These are phyloP conservation scores for Brassica incana DNA, from an alignment of 345 rosid species.

Conservation along the genomic window DNA sequence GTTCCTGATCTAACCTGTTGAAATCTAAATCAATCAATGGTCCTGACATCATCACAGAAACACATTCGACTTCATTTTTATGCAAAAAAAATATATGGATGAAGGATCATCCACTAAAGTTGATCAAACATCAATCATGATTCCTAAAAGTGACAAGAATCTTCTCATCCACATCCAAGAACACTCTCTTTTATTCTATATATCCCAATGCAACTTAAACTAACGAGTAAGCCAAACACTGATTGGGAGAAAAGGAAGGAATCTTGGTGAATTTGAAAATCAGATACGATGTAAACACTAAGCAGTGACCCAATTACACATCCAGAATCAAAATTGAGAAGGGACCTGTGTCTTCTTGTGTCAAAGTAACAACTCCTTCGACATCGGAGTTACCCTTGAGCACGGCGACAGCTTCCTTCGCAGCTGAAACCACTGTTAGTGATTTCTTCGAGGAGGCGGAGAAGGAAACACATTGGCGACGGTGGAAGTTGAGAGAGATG, in stretches of 20 bases:
- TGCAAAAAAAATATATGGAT: constrained; percentile 2
- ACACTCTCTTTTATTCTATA: background rate
- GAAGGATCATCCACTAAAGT: background rate
- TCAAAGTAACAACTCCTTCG: constrained; percentile 83
- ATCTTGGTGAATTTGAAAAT: too few relatives aligned
- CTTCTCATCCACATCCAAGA: constrained; percentile 8
- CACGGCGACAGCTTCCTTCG: constrained; percentile 90
- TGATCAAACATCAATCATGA: constrained; percentile 3
- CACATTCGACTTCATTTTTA: background rate
- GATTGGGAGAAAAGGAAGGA: too few relatives aligned
- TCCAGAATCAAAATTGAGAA: background rate
- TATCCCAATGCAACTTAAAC: constrained; percentile 9
- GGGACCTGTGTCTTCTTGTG: constrained; percentile 71
- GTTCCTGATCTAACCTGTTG: constrained; percentile 95
- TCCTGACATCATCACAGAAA: constrained; percentile 2
- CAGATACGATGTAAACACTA: background rate
- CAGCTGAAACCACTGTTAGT: constrained; percentile 54
- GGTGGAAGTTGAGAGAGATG: constrained; percentile 52
- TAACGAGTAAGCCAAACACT: background rate
- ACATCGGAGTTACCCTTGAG: constrained; percentile 76
- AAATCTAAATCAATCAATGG: background rate
- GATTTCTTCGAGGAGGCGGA: constrained; percentile 46
- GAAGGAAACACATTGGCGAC: constrained; percentile 40
- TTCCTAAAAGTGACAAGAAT: background rate
- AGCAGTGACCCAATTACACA: too few relatives aligned